These are phyloP conservation scores for Psilocybe cyanescens DNA, from an alignment of 768 basidiomycete genomes.

Conservation along the genomic window DNA sequence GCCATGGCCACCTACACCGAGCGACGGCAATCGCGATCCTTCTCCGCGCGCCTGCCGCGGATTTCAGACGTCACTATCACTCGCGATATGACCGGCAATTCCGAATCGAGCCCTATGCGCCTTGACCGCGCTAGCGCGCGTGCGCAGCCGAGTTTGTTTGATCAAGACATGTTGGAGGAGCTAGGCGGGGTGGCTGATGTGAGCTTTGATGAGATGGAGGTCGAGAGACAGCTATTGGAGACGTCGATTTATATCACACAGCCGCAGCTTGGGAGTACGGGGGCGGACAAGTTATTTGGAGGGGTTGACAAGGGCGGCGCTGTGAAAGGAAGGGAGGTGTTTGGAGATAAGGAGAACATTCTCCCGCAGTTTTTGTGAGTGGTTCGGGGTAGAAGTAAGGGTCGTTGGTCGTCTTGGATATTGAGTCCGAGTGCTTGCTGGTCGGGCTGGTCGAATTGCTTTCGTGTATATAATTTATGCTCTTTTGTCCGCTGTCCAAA, in stretches of 20 bases:
- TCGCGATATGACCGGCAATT: slow-evolving; percentile 24
- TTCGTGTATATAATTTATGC: slow-evolving; percentile 3
- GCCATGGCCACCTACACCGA: slow-evolving; percentile 49
- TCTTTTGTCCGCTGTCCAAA: slow-evolving; percentile 11
- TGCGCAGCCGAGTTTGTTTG: slow-evolving; percentile 55
- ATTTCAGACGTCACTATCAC: slow-evolving; percentile 25
- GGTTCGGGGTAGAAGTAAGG: neutral
- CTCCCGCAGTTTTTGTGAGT: slow-evolving; percentile 18
- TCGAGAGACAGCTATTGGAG: slow-evolving; percentile 33
- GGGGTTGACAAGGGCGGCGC: slow-evolving; percentile 21
- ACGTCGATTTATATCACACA: slow-evolving; percentile 14
- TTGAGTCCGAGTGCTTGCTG: slow-evolving; percentile 7
- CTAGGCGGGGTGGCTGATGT: slow-evolving; percentile 44
- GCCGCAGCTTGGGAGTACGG: slow-evolving; percentile 19
- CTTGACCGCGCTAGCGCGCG: slow-evolving; percentile 38
- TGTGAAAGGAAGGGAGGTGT: slow-evolving; percentile 38
- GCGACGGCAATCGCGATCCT: slow-evolving; percentile 36
- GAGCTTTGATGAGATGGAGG: slow-evolving; percentile 55
- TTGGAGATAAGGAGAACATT: slow-evolving; percentile 58
- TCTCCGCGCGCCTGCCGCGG: slow-evolving; percentile 27
- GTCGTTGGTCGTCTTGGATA: neutral
- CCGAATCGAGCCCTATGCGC: slow-evolving; percentile 43
- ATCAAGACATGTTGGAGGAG: slow-evolving; percentile 61
- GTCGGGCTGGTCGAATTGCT: slow-evolving; percentile 3
- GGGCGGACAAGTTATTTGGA: slow-evolving; percentile 17